Percentiles rank a stretch among this genome's conserved stretches.
Evolutionary conservation across 2,329 filamentous ascomycete genomes (phyloP).

Genomic region (Fragosphaeria purpurea): DNA sequence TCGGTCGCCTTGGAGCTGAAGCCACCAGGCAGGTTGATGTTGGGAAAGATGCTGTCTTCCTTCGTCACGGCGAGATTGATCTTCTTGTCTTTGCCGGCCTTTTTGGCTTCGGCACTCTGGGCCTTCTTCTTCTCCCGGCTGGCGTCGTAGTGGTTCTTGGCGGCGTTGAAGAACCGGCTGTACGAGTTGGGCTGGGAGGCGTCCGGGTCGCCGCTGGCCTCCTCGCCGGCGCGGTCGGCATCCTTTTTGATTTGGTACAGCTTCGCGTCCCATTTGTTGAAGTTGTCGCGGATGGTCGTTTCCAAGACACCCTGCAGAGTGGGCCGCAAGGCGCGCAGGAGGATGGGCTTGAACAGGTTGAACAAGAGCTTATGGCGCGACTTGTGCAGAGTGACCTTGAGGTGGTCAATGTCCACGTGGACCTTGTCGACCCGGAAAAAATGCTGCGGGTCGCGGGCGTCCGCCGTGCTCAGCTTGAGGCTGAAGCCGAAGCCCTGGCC

Average conservation of each 20-base stretch:
- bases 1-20: constrained; percentile 91
- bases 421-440: constrained; percentile 95
- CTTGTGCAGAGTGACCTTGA: constrained; percentile 85
- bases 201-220: constrained; percentile 58
- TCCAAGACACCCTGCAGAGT: constrained; percentile 80
- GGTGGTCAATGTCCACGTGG: constrained; percentile 67
- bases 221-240: constrained; percentile 60
- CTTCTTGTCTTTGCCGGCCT: constrained; percentile 41
- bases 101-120: constrained; percentile 1
- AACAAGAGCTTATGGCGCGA: constrained; percentile 94
- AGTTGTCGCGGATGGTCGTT: constrained; percentile 77
- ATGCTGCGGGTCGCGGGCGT: constrained; percentile 63
- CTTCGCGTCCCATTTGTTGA: constrained; percentile 62
- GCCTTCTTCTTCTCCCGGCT: constrained; percentile 66
- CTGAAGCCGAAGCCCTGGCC: constrained; percentile 87
- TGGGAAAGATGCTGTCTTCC: constrained; percentile 80
- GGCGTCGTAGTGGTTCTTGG: constrained; percentile 62
- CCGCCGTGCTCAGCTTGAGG: constrained; percentile 73
- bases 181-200: constrained; percentile 71
- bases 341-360: constrained; percentile 71
- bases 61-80: constrained; percentile 78
- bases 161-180: constrained; percentile 67
- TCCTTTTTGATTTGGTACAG: constrained; percentile 73
- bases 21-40: constrained; percentile 75
- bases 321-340: constrained; percentile 75